Conservation (phyloP, 441 rosid genomes). For the Populus hybrid region DNA sequence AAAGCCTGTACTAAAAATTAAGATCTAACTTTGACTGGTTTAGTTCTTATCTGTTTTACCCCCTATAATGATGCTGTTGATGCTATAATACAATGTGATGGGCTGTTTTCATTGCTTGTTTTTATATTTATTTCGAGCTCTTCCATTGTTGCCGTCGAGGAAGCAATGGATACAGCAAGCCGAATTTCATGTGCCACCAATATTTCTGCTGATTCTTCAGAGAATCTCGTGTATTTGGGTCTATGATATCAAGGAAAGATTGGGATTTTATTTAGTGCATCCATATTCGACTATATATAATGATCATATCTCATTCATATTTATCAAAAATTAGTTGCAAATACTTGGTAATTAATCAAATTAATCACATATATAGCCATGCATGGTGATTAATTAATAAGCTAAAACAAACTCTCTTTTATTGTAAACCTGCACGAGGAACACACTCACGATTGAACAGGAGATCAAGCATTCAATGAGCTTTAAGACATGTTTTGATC, state of each 20-base stretch:
- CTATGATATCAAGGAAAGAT: not conserved
- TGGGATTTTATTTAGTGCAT: not conserved
- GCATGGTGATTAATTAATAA: not conserved
- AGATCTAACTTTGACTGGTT: constrained; percentile 11
- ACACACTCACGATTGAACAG: not conserved
- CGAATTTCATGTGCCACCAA: not conserved
- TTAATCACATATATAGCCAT: not conserved
- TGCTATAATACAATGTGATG: not conserved
- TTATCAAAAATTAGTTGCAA: not conserved
- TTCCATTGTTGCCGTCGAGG: not conserved
- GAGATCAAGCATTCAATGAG: not conserved
- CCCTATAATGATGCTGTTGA: not conserved
- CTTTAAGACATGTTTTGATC: not conserved
- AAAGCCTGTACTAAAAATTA: constrained; percentile 24
- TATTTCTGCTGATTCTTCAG: not conserved
- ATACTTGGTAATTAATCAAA: too few species aligned
- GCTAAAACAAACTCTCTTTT: not conserved
- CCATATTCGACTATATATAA: not conserved
- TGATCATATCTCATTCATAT: too few species aligned
- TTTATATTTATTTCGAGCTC: not conserved
- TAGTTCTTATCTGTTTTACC: too few species aligned
- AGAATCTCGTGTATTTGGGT: not conserved
- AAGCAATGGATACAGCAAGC: too few species aligned
- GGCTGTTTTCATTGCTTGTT: not conserved
- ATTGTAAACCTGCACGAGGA: not conserved